Percentiles rank a stretch among this genome's conserved stretches.
These are phyloP conservation scores for Serendipita indica DNA, from an alignment of 768 basidiomycete genomes.

Conservation along the genomic window DNA sequence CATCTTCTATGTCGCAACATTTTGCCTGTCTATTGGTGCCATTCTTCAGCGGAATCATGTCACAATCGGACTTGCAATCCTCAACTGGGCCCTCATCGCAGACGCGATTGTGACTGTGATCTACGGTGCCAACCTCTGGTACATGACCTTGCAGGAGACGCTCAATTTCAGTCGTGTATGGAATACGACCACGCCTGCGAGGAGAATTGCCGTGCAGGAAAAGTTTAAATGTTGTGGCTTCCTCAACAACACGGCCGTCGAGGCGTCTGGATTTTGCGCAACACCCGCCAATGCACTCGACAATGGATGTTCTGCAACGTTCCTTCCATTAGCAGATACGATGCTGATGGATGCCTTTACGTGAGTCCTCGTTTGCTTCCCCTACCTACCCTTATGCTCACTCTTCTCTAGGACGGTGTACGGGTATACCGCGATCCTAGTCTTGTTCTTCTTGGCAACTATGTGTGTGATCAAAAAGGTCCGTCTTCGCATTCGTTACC, in stretches of 20 bases:
- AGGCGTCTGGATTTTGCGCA: slow-evolving; percentile 49
- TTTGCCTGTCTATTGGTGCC: slow-evolving; percentile 53
- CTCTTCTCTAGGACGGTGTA: slow-evolving; percentile 35
- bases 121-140: slow-evolving; percentile 67
- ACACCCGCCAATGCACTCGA: slow-evolving; percentile 38
- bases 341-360: slow-evolving; percentile 75
- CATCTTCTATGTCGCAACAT: slow-evolving; percentile 48
- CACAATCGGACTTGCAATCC: slow-evolving; percentile 51
- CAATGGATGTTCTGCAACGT: slow-evolving; percentile 20
- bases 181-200: slow-evolving; percentile 29
- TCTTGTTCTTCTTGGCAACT: slow-evolving; percentile 61
- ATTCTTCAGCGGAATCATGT: slow-evolving; percentile 56
- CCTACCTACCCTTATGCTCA: slow-evolving; percentile 5
- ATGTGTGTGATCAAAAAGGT: slow-evolving; percentile 78
- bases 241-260: slow-evolving; percentile 26
- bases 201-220: slow-evolving; percentile 52
- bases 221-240: slow-evolving; percentile 78
- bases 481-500: slow-evolving; percentile 10
- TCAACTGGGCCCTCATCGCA: slow-evolving; percentile 59
- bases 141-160: slow-evolving; percentile 60
- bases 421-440: slow-evolving; percentile 69
- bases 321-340: slow-evolving; percentile 39
- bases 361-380: slow-evolving; percentile 30
- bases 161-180: slow-evolving; percentile 50
- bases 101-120: slow-evolving; percentile 47